Conservation (phyloP, 2,329 filamentous ascomycete species). For the Cucurbitaria berberidis region DNA sequence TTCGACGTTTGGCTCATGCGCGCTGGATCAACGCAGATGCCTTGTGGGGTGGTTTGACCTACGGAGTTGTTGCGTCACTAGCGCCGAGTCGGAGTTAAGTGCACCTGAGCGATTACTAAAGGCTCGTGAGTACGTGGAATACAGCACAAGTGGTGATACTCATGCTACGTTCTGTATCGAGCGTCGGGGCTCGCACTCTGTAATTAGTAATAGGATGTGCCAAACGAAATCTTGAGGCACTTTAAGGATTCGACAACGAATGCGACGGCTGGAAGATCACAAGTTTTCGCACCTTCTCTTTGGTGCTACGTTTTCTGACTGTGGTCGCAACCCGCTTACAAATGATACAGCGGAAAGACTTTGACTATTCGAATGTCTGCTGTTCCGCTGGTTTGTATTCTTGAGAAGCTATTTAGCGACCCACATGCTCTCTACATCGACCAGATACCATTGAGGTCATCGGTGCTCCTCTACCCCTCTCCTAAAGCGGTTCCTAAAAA, state of each 20-base stretch:
- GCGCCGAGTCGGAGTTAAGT: conserved; percentile 9
- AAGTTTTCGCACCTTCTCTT: background rate
- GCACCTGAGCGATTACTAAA: background rate
- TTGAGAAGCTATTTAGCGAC: background rate
- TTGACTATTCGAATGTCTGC: background rate
- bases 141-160: background rate
- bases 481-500: background rate
- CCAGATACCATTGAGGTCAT: background rate
- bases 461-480: background rate
- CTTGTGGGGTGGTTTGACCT: conserved; percentile 1
- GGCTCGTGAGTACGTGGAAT: background rate
- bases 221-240: background rate
- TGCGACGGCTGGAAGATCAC: background rate
- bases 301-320: background rate
- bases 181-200: background rate
- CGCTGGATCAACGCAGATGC: background rate
- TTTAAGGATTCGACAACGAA: background rate
- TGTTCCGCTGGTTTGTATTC: background rate
- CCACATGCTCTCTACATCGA: background rate
- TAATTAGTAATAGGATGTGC: background rate
- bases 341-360: background rate
- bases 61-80: conserved; percentile 9
- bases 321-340: background rate
- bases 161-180: background rate
- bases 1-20: background rate